Conservation (phyloP, 2,329 filamentous ascomycete genomes). For the Neoarthrinium moseri region DNA sequence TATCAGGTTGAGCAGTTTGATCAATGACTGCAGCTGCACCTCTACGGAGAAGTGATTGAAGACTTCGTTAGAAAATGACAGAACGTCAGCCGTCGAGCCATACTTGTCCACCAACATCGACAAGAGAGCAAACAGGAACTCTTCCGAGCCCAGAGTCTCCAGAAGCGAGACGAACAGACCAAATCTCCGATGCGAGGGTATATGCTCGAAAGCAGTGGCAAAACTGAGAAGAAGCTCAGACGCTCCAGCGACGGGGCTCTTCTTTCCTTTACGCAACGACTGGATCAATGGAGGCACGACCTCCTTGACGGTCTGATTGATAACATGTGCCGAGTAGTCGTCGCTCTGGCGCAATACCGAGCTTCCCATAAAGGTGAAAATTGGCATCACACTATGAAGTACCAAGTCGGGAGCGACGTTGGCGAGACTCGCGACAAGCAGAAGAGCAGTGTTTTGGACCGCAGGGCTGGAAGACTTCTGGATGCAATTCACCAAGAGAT, state of each 20-base stretch:
- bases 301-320: constrained; percentile 90
- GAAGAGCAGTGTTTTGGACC: constrained; percentile 86
- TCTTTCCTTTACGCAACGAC: constrained; percentile 78
- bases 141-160: constrained; percentile 78
- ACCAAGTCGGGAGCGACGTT: constrained; percentile 87
- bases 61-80: constrained; percentile 74
- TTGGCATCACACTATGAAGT: constrained; percentile 96
- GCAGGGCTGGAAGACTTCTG: constrained; percentile 88
- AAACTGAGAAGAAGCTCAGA: constrained; percentile 94
- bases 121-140: constrained; percentile 84
- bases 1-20: constrained; percentile 73
- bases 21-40: constrained; percentile 75
- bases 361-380: constrained; percentile 97
- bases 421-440: constrained; percentile 84
- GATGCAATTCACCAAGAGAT: constrained; percentile 91
- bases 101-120: constrained; percentile 92
- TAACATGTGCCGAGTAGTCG: constrained; percentile 94
- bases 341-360: constrained; percentile 90
- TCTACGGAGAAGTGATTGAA: constrained; percentile 70
- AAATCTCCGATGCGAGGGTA: constrained; percentile 81
- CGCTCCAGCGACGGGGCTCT: constrained; percentile 75
- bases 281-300: constrained; percentile 90
- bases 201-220: constrained; percentile 93
- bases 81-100: constrained; percentile 69
- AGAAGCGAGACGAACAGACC: constrained; percentile 83